These are phyloP conservation scores for Ganoderma multipileum DNA, from an alignment of 1,284 basidiomycete genomes.

Conservation along the genomic window DNA sequence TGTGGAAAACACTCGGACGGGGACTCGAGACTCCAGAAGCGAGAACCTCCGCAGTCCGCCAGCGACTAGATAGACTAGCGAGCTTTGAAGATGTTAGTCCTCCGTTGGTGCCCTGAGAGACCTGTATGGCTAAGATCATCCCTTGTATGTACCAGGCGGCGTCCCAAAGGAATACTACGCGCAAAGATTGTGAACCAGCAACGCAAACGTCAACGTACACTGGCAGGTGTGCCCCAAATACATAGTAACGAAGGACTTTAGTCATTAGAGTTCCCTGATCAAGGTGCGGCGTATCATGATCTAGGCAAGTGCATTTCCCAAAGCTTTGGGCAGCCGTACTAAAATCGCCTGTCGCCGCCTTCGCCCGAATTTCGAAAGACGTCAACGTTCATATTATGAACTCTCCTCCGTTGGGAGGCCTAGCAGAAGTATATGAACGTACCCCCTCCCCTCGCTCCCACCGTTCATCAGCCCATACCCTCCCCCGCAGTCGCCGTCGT, in stretches of 20 bases:
- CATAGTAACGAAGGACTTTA: background rate
- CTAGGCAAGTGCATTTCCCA: background rate
- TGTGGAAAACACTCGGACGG: background rate
- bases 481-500: background rate
- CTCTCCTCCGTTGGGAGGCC: background rate
- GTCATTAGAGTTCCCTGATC: background rate
- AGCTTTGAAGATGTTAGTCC: background rate
- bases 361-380: background rate
- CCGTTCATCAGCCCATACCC: background rate
- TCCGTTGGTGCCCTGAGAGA: background rate
- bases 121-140: background rate
- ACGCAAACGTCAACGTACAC: background rate
- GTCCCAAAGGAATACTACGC: no score
- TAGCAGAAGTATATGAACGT: background rate
- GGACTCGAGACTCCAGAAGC: background rate
- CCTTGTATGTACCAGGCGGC: no score
- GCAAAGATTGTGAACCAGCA: background rate
- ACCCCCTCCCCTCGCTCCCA: background rate
- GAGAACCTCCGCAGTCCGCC: background rate
- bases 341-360: background rate
- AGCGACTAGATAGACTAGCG: background rate
- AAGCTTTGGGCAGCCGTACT: background rate
- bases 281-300: background rate
- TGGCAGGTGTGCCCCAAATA: background rate
- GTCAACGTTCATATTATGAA: background rate